These are phyloP conservation scores for Fusarium oxysporum DNA, from an alignment of 2,329 filamentous ascomycete genomes.

Conservation along the genomic window DNA sequence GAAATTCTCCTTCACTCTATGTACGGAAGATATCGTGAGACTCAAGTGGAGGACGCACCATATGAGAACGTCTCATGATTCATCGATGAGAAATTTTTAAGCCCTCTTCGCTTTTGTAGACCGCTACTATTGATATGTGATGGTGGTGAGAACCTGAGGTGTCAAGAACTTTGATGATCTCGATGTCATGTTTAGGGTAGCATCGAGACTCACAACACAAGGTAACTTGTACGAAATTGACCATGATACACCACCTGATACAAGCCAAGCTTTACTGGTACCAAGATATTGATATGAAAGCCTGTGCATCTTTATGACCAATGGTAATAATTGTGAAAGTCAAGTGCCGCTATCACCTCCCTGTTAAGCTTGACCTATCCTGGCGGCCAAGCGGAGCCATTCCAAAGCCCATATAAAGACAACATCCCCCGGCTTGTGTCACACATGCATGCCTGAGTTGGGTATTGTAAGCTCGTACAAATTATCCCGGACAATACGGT, in stretches of 20 bases:
- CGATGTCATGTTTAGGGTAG: constrained; percentile 25
- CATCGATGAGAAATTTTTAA: neutral
- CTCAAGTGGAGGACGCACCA: constrained; percentile 9
- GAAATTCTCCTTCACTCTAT: neutral
- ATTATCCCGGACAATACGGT: neutral
- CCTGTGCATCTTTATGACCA: constrained; percentile 29
- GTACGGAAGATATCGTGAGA: constrained; percentile 16
- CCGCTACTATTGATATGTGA: neutral
- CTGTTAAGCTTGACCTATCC: constrained; percentile 20
- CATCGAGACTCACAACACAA: neutral
- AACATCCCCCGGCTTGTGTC: constrained; percentile 14
- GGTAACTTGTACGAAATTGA: neutral
- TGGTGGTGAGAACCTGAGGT: neutral
- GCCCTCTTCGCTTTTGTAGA: neutral
- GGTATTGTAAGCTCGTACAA: neutral
- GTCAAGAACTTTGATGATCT: neutral
- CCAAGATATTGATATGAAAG: constrained; percentile 1
- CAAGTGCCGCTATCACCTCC: constrained; percentile 12
- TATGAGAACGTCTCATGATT: constrained; percentile 20
- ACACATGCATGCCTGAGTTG: constrained; percentile 1
- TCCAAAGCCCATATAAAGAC: constrained; percentile 35
- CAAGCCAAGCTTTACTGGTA: constrained; percentile 2
- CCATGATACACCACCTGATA: neutral
- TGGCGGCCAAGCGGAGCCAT: constrained; percentile 22
- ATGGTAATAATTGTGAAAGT: constrained; percentile 18